Evolutionary conservation across 1,139 yeast species (phyloP).

Genomic region (Barnettozyma hawaiiensis): DNA sequence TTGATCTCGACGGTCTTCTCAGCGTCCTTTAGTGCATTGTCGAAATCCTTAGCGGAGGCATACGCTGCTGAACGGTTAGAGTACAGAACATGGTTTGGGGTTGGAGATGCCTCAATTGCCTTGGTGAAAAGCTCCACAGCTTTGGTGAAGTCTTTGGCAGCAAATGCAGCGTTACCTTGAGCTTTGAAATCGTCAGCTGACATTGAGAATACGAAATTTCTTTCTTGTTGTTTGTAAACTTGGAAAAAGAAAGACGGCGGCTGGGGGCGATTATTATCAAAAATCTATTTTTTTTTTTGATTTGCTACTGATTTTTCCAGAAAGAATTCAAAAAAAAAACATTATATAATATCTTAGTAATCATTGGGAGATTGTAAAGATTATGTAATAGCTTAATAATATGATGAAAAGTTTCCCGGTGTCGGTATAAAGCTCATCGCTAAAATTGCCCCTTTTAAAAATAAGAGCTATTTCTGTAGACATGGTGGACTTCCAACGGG

Average conservation of each 20-base stretch:
- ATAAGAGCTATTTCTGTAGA: too few species aligned
- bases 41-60: constrained; percentile 71
- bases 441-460: neutral
- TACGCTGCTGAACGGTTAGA: constrained; percentile 94
- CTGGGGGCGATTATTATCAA: too few species aligned
- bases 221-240: too few species aligned
- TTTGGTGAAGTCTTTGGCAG: constrained; percentile 73
- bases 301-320: too few species aligned
- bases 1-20: constrained; percentile 73
- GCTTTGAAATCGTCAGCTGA: constrained; percentile 73
- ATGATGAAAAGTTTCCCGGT: neutral
- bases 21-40: constrained; percentile 77
- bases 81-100: constrained; percentile 84
- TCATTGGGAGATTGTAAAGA: too few species aligned
- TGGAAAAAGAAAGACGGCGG: too few species aligned
- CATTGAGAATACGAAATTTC: too few species aligned
- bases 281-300: too few species aligned
- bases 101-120: constrained; percentile 79
- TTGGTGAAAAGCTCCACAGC: constrained; percentile 79
- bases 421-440: neutral
- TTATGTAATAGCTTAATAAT: neutral
- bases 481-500: constrained; percentile 12
- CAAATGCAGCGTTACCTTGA: constrained; percentile 87
- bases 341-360: too few species aligned
- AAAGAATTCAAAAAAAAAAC: too few species aligned